A percentile compares a stretch with the other conserved stretches of the same genome.
phyloP scores from a whole-genome alignment of 164 flowering plant genomes.

The Nymphaea colorata region DNA sequence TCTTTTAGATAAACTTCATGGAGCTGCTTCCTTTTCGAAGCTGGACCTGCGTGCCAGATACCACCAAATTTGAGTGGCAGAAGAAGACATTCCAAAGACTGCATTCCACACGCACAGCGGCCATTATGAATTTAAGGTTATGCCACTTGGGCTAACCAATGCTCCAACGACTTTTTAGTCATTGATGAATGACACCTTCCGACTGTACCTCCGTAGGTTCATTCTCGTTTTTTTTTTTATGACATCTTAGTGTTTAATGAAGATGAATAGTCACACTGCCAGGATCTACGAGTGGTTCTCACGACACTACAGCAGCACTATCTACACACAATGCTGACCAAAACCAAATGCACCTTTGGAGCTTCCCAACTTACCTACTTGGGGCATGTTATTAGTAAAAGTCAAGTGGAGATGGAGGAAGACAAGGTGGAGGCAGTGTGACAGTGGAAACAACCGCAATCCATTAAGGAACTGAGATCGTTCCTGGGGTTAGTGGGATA shows the following conservation, averaged over 20 bases:
- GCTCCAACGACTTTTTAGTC: background rate
- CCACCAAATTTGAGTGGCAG: background rate
- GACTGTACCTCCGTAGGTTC: background rate
- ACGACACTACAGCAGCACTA: background rate
- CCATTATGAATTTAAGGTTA: background rate
- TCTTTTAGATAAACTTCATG: too few relatives aligned
- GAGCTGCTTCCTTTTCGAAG: background rate
- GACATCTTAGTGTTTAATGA: background rate
- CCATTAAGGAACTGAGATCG: too few relatives aligned
- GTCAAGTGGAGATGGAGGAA: background rate
- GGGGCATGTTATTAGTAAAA: background rate
- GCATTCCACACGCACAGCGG: background rate
- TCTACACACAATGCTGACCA: background rate
- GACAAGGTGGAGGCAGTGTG: background rate
- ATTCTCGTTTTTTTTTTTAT: background rate
- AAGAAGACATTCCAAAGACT: background rate
- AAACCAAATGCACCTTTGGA: slow-evolving; percentile 1
- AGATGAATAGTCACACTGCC: background rate
- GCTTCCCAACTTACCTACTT: background rate
- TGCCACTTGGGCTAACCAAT: background rate
- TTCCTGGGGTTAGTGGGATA: too few relatives aligned
- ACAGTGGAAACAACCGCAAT: too few relatives aligned
- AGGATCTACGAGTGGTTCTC: background rate
- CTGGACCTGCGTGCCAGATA: background rate
- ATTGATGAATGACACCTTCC: background rate